A percentile compares a stretch with the other conserved stretches of the same genome.
Conservation (phyloP, 805 yeast species). For the Zygosaccharomyces gambellarensis region DNA sequence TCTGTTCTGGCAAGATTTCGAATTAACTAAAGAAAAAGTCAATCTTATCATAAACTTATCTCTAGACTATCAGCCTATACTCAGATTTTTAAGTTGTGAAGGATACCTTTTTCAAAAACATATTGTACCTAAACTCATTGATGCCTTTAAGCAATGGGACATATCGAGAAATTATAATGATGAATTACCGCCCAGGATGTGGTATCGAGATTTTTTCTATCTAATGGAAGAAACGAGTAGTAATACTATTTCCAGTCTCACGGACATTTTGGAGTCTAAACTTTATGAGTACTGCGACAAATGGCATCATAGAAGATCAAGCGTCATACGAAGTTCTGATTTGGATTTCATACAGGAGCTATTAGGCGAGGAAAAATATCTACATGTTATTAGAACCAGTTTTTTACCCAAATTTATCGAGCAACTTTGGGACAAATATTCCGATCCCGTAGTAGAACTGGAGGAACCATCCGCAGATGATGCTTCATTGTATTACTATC, state of each 20-base stretch:
- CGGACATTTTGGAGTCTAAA: conserved; percentile 10
- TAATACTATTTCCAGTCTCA: conserved; percentile 3
- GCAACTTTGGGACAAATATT: conserved; percentile 26
- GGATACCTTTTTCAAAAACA: conserved; percentile 29
- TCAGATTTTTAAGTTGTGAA: conserved; percentile 20
- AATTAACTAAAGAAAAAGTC: conserved; percentile 7
- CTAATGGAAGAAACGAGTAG: conserved; percentile 3
- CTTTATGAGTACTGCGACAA: conserved; percentile 14
- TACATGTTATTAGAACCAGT: conserved; percentile 7
- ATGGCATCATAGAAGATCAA: conserved; percentile 21
- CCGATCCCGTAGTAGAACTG: conserved; percentile 22
- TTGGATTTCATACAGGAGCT: conserved; percentile 14
- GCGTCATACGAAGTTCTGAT: conserved; percentile 8
- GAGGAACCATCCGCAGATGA: conserved; percentile 13
- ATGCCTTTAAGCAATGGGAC: conserved; percentile 38
- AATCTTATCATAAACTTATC: conserved; percentile 11
- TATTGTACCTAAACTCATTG: conserved; percentile 38
- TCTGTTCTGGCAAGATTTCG: conserved; percentile 12
- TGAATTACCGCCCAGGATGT: conserved; percentile 14
- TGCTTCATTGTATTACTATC: conserved; percentile 15
- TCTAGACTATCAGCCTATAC: conserved; percentile 19
- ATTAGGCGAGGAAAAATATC: conserved; percentile 11
- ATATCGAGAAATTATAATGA: not conserved
- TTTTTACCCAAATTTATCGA: conserved; percentile 17
- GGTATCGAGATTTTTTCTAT: conserved; percentile 20